phyloP scores from a whole-genome alignment of 2,329 filamentous ascomycete genomes.

The Didymella pinodella region DNA sequence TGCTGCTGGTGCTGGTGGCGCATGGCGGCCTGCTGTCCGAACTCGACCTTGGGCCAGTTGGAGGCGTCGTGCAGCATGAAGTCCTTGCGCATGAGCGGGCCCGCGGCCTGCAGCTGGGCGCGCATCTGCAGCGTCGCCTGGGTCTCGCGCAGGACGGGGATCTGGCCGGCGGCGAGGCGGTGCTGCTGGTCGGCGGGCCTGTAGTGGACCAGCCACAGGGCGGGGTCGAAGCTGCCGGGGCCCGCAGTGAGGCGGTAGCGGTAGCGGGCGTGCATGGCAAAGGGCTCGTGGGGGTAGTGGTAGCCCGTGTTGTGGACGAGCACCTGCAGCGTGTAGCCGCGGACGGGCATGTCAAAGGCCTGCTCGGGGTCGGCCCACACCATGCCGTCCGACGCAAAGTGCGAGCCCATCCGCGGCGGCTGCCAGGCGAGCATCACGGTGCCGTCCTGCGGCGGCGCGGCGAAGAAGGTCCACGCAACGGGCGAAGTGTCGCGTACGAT shows the following conservation, averaged over 20 bases:
- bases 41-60: conserved; percentile 87
- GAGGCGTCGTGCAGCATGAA: conserved; percentile 91
- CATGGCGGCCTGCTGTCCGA: conserved; percentile 59
- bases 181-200: conserved; percentile 77
- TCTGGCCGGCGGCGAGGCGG: conserved; percentile 72
- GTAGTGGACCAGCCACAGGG: conserved; percentile 92
- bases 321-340: conserved; percentile 83
- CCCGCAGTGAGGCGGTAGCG: conserved; percentile 84
- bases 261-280: conserved; percentile 79
- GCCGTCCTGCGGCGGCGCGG: conserved; percentile 77
- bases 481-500: conserved; percentile 84
- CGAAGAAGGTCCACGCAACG: conserved; percentile 93
- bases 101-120: conserved; percentile 71
- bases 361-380: conserved; percentile 87
- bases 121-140: conserved; percentile 69
- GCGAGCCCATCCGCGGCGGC: conserved; percentile 71
- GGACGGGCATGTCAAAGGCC: conserved; percentile 75
- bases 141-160: conserved; percentile 67
- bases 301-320: conserved; percentile 84
- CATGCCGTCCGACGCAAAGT: conserved; percentile 90
- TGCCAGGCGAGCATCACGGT: conserved; percentile 90
- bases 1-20: conserved; percentile 38
- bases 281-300: conserved; percentile 73
- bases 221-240: conserved; percentile 76
- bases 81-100: conserved; percentile 83